Evolutionary conservation across 805 yeast species (phyloP), one percentile per base, ranked within the genome.

Genomic region (Brettanomyces anomalus): DNA sequence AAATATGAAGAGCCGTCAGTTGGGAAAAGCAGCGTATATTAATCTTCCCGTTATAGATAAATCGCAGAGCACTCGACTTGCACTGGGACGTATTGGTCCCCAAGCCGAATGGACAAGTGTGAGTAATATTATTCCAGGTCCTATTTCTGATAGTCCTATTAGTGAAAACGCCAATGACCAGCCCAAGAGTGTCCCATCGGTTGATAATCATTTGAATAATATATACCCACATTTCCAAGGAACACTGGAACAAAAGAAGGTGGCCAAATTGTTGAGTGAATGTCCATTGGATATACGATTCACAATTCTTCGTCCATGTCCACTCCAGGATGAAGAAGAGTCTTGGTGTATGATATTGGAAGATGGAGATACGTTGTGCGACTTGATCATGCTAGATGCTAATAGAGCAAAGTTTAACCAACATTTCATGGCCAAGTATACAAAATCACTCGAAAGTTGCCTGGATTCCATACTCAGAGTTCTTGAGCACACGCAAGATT

Each of bases 391-490:
- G 21, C 55, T 74, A n/a, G 67, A 72, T 49, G 70, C 73, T 40
- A 74, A 73, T 46, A 57, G 74, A 42, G 74, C 77, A 20, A 74
- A 74, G 44, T 61, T 74, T 40, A 68, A 71, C 46, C 77, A 73
- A 48, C 77, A 76, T 24, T 74, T 74, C 49, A 61, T 73, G 58
- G 59, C 64, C 3, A 62, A 61, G 18, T 55, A 60, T 41, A 54
- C 53, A 13, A 50, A 54, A 16, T 64, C 72, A 5, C 51, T 66
- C n/a, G 62, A 65, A 45, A 59, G 61, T 24, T 60, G 70, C 43
- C 48, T 67, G 3, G 60, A 55, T 48, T 70, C 73, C 3, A 60
- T 66, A 3, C 36, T 61, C 15, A 62, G 64, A 40, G 71, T 65
- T 21, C 55, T 68, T 39, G 66, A 64, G 17, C 63, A 62, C 39